Evolutionary conservation across 352 stramenopile genomes (phyloP).

Genomic region (Globisporangium polare): DNA sequence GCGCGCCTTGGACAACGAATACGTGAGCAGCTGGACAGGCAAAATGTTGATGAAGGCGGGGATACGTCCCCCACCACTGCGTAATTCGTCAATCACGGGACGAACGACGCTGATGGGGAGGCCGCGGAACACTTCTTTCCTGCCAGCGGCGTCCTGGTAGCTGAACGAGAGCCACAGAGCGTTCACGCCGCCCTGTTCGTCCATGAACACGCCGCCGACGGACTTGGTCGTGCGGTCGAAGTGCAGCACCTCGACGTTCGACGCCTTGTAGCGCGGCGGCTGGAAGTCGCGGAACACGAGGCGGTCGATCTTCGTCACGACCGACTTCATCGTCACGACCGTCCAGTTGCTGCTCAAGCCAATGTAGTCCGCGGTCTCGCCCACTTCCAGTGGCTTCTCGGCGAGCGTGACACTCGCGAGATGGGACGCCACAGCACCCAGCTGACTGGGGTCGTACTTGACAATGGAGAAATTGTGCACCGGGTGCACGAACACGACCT

Average conservation of each 20-base stretch:
- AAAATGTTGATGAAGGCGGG: constrained; percentile 60
- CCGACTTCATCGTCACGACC: constrained; percentile 82
- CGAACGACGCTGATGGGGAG: constrained; percentile 62
- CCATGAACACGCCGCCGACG: constrained; percentile 82
- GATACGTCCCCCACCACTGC: constrained; percentile 28
- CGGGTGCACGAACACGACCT: constrained; percentile 90
- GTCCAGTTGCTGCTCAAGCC: constrained; percentile 85
- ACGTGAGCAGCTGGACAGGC: constrained; percentile 73
- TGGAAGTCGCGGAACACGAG: constrained; percentile 82
- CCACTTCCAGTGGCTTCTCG: constrained; percentile 63
- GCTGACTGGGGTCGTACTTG: constrained; percentile 78
- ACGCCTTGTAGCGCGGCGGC: constrained; percentile 79
- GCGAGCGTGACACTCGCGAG: constrained; percentile 58
- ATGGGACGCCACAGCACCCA: constrained; percentile 59
- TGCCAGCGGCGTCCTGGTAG: constrained; percentile 70
- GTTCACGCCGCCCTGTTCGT: constrained; percentile 63
- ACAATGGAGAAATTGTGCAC: constrained; percentile 91
- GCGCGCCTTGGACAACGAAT: constrained; percentile 83
- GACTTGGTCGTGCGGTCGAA: constrained; percentile 89
- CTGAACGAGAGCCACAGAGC: constrained; percentile 86
- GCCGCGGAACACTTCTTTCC: constrained; percentile 85
- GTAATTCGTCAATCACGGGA: constrained; percentile 59
- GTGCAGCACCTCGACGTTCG: constrained; percentile 82
- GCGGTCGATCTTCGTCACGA: constrained; percentile 82
- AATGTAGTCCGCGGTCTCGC: constrained; percentile 78